A percentile compares a stretch with the other conserved stretches of the same genome.
phyloP scores from a whole-genome alignment of 1,284 basidiomycete genomes.

The Binderoboletus segoi region DNA sequence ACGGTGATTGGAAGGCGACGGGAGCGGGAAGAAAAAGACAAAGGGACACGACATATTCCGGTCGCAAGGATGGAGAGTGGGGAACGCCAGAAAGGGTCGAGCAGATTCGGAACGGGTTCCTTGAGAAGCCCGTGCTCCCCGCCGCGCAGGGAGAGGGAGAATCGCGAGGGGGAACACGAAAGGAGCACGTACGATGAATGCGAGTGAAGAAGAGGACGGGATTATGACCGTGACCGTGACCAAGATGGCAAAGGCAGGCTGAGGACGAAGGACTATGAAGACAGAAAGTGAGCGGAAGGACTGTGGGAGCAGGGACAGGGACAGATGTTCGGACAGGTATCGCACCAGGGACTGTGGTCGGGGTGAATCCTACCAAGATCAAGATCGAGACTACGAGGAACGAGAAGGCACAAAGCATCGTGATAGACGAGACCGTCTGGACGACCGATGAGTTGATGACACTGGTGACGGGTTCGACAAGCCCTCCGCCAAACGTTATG shows the following conservation, averaged over 20 bases:
- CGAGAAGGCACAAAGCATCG: slow-evolving; percentile 25
- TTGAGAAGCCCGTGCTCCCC: slow-evolving; percentile 34
- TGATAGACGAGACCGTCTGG: slow-evolving; percentile 31
- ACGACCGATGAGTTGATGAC: neutral
- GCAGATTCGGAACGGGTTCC: slow-evolving; percentile 27
- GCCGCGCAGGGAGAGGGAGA: slow-evolving; percentile 20
- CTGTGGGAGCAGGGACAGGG: slow-evolving; percentile 14
- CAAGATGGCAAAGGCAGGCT: slow-evolving; percentile 1
- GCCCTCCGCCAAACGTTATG: too few relatives aligned
- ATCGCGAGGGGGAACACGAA: slow-evolving; percentile 4
- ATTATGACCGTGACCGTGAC: too few relatives aligned
- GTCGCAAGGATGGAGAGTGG: slow-evolving; percentile 62
- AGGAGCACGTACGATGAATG: slow-evolving; percentile 25
- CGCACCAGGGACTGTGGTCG: slow-evolving; percentile 22
- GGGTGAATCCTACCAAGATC: slow-evolving; percentile 27
- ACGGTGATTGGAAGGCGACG: slow-evolving; percentile 66
- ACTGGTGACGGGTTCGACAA: too few relatives aligned
- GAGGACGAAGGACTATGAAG: slow-evolving; percentile 18
- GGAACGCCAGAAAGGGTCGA: slow-evolving; percentile 27
- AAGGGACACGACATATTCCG: slow-evolving; percentile 70
- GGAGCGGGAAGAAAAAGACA: slow-evolving; percentile 50
- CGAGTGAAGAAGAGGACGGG: slow-evolving; percentile 32
- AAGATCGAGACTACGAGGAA: slow-evolving; percentile 24
- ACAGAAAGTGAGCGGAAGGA: slow-evolving; percentile 26
- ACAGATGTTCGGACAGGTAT: slow-evolving; percentile 29